Percentiles rank a stretch among this genome's conserved stretches.
phyloP scores from a whole-genome alignment of 2,329 filamentous ascomycete genomes.

The Didymella segeticola region DNA sequence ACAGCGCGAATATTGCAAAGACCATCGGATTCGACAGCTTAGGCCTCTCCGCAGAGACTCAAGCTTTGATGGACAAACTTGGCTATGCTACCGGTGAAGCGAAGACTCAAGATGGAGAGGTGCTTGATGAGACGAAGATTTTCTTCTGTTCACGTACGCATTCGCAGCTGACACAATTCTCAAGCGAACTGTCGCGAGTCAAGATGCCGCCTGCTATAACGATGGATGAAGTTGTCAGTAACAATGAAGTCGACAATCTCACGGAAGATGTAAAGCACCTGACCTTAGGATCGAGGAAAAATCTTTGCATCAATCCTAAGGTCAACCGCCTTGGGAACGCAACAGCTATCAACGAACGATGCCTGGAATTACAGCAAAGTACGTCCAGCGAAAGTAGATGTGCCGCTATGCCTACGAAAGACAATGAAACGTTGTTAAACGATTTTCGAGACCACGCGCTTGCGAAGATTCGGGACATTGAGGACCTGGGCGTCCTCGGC shows the following conservation, averaged over 20 bases:
- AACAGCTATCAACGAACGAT: constrained; percentile 91
- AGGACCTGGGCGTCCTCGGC: constrained; percentile 82
- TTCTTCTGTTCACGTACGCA: constrained; percentile 94
- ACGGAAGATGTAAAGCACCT: constrained; percentile 77
- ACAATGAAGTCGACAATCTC: constrained; percentile 34
- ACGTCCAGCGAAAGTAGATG: constrained; percentile 70
- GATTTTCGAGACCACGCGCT: constrained; percentile 86
- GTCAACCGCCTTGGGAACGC: constrained; percentile 73
- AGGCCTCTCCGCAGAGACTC: constrained; percentile 75
- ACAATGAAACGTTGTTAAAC: constrained; percentile 73
- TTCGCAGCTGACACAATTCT: constrained; percentile 88
- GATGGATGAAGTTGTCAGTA: constrained; percentile 24
- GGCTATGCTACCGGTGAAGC: constrained; percentile 43
- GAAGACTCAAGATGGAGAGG: constrained; percentile 56
- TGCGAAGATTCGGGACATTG: constrained; percentile 88
- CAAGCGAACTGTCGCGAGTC: constrained; percentile 81
- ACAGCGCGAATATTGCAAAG: constrained; percentile 43
- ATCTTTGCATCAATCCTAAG: constrained; percentile 85
- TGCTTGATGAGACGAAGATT: constrained; percentile 76
- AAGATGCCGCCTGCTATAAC: constrained; percentile 73
- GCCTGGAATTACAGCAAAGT: constrained; percentile 85
- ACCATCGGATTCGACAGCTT: constrained; percentile 37
- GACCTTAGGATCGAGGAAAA: constrained; percentile 84
- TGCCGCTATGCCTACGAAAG: constrained; percentile 77
- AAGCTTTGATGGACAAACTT: constrained; percentile 71